These are phyloP conservation scores for Aspergillus hortae DNA, from an alignment of 2,329 filamentous ascomycete genomes.

Conservation along the genomic window DNA sequence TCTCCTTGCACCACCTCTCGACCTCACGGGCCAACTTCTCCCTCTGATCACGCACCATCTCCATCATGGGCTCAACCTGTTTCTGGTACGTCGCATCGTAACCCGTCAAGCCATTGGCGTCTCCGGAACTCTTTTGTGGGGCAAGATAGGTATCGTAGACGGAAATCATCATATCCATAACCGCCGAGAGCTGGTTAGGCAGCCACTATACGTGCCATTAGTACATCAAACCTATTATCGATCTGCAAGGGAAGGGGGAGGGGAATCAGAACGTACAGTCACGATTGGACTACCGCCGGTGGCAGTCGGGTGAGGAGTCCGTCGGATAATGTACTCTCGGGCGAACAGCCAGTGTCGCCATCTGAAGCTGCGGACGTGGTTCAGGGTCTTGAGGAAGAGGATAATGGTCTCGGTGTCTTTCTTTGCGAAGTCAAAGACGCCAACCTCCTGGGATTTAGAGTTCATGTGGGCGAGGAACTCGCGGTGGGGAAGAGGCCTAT, in stretches of 20 bases:
- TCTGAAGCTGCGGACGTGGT: slow-evolving; percentile 48
- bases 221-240: no score
- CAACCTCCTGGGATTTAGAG: slow-evolving; percentile 47
- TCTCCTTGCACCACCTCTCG: slow-evolving; percentile 44
- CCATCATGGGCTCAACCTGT: slow-evolving; percentile 37
- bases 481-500: slow-evolving; percentile 84
- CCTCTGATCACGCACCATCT: slow-evolving; percentile 31
- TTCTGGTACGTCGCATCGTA: slow-evolving; percentile 29
- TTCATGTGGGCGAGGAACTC: slow-evolving; percentile 74
- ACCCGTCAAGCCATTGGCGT: slow-evolving; percentile 19
- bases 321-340: slow-evolving; percentile 47
- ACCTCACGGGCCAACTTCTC: slow-evolving; percentile 40
- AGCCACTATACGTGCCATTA: slow-evolving; percentile 34
- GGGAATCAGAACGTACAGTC: slow-evolving; percentile 30
- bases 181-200: slow-evolving; percentile 46
- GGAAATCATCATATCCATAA: slow-evolving; percentile 48
- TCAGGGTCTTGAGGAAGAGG: slow-evolving; percentile 43
- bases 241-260: background rate
- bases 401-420: slow-evolving; percentile 39
- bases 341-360: slow-evolving; percentile 50
- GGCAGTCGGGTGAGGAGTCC: slow-evolving; percentile 45
- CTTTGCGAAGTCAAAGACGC: slow-evolving; percentile 35
- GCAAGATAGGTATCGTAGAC: slow-evolving; percentile 40
- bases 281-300: slow-evolving; percentile 49
- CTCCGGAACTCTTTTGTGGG: slow-evolving; percentile 24